phyloP scores from a whole-genome alignment of 345 rosid genomes.

The Eucalyptus marginata region DNA sequence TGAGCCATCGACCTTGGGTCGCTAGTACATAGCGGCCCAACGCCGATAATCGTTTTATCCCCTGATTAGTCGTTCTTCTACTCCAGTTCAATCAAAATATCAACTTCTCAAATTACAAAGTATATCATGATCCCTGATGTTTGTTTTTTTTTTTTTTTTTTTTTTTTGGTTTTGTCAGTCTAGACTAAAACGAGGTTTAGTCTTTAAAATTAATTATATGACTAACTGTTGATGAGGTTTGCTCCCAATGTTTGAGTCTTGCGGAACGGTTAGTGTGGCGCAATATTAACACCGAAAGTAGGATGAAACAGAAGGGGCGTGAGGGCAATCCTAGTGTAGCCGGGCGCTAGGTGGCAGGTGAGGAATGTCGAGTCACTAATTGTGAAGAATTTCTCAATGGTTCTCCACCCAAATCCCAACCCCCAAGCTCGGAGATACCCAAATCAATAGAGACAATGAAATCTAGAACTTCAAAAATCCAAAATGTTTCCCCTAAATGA shows the following conservation, averaged over 20 bases:
- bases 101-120: no score
- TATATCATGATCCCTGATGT: no score
- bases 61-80: not conserved
- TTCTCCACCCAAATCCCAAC: not conserved
- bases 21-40: not conserved
- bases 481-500: not conserved
- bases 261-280: not conserved
- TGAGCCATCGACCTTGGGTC: not conserved
- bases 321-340: not conserved
- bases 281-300: not conserved
- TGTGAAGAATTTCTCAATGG: not conserved
- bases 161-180: not conserved
- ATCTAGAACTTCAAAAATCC: not conserved
- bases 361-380: not conserved
- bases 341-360: not conserved
- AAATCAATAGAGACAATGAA: not conserved
- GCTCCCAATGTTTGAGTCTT: not conserved
- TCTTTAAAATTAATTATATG: not conserved
- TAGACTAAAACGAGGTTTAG: not conserved
- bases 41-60: not conserved
- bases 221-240: not conserved
- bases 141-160: no score
- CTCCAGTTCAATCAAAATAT: not conserved
- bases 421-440: not conserved
- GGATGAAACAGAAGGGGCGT: not conserved